phyloP scores from a whole-genome alignment of 202 grass and related monocot species.

The Brachypodium distachyon region DNA sequence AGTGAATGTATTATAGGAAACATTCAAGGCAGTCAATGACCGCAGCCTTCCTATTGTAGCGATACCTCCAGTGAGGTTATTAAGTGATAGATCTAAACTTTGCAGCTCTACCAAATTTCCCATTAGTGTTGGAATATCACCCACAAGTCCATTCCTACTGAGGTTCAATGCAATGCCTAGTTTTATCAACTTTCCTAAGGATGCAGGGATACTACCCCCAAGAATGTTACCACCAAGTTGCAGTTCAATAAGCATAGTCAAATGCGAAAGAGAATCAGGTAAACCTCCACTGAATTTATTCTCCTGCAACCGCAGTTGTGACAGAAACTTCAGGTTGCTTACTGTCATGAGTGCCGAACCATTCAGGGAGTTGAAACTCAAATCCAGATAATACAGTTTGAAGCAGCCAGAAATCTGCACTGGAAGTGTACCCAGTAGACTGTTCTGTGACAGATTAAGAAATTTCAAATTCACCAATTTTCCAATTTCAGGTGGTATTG shows the following conservation, averaged over 20 bases:
- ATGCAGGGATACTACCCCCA: slow-evolving; percentile 50
- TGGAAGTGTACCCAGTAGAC: slow-evolving; percentile 38
- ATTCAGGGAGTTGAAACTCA: slow-evolving; percentile 75
- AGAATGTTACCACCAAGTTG: slow-evolving; percentile 60
- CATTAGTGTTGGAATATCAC: slow-evolving; percentile 41
- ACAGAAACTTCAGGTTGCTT: slow-evolving; percentile 42
- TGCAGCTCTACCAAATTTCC: slow-evolving; percentile 33
- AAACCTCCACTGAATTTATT: slow-evolving; percentile 59
- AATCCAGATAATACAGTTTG: slow-evolving; percentile 42
- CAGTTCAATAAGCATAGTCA: slow-evolving; percentile 48
- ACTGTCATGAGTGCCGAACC: slow-evolving; percentile 33
- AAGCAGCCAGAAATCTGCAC: slow-evolving; percentile 44
- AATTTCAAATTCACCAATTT: slow-evolving; percentile 26
- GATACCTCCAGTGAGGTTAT: slow-evolving; percentile 55
- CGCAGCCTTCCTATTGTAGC: slow-evolving; percentile 26
- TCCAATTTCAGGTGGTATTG: slow-evolving; percentile 44
- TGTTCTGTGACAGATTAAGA: slow-evolving; percentile 53
- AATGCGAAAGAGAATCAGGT: slow-evolving; percentile 33
- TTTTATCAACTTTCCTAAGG: slow-evolving; percentile 38
- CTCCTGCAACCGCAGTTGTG: slow-evolving; percentile 40
- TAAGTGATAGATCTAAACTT: slow-evolving; percentile 72
- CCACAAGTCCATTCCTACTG: no score
- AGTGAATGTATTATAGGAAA: slow-evolving; percentile 68
- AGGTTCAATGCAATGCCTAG: slow-evolving; percentile 43
- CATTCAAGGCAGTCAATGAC: slow-evolving; percentile 34